A percentile compares a stretch with the other conserved stretches of the same genome.
Conservation (phyloP, 441 rosid genomes). For the Syzygium syzygioides region DNA sequence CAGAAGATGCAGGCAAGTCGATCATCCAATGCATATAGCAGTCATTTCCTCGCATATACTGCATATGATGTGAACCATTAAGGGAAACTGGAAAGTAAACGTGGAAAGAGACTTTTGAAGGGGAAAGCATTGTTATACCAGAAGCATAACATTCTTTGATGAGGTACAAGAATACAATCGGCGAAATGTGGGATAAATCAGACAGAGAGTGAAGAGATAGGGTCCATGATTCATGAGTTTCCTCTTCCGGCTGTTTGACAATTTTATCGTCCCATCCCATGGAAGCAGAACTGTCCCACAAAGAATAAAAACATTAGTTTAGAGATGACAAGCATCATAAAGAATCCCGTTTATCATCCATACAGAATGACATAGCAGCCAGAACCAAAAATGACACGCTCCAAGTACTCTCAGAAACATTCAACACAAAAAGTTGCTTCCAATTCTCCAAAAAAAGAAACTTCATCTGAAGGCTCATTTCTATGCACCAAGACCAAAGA, state of each 20-base stretch:
- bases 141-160: constrained; percentile 71
- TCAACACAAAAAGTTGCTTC: no score
- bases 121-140: constrained; percentile 34
- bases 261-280: constrained; percentile 42
- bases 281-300: constrained; percentile 10
- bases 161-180: constrained; percentile 75
- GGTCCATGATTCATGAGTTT: constrained; percentile 18
- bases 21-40: not conserved
- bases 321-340: not conserved
- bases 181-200: constrained; percentile 60
- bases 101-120: not conserved
- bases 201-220: constrained; percentile 54
- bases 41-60: not conserved
- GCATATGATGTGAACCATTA: not conserved
- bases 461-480: not conserved
- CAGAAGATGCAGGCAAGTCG: not conserved
- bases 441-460: no score
- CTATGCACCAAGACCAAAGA: not conserved
- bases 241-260: constrained; percentile 9
- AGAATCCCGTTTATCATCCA: not conserved
- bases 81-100: not conserved
- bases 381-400: not conserved
- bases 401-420: no score
- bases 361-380: not conserved
- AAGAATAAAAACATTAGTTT: not conserved